A percentile compares a stretch with the other conserved stretches of the same genome.
These are phyloP conservation scores for Puccinia coronata DNA, from an alignment of 1,284 basidiomycete genomes.

Conservation along the genomic window DNA sequence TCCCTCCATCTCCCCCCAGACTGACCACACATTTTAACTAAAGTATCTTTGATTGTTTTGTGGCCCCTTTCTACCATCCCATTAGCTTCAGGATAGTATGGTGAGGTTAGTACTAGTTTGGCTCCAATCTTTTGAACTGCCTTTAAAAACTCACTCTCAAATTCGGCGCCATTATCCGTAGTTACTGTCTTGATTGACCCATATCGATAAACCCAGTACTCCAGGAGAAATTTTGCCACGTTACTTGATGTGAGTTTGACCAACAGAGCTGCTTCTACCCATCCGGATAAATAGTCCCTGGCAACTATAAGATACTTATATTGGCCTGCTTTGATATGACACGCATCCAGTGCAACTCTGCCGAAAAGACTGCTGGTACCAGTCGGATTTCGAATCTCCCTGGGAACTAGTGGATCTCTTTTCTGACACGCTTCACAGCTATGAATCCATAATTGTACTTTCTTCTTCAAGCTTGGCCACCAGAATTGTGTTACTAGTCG, in stretches of 20 bases:
- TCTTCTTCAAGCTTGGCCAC: constrained; percentile 26
- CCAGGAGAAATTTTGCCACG: background rate
- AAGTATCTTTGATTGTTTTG: background rate
- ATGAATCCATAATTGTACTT: background rate
- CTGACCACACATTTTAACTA: background rate
- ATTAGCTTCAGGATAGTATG: constrained; percentile 19
- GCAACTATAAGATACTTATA: constrained; percentile 39
- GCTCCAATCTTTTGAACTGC: background rate
- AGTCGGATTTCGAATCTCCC: background rate
- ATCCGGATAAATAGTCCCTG: constrained; percentile 43
- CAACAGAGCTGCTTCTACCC: constrained; percentile 26
- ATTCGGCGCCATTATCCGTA: background rate
- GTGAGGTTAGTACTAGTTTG: background rate
- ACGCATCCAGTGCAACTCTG: constrained; percentile 6
- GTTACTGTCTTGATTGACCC: background rate
- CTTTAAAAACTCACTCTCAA: background rate
- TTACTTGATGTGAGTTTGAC: background rate
- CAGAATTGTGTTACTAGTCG: background rate
- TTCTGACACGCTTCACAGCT: constrained; percentile 24
- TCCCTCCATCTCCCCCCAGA: constrained; percentile 5
- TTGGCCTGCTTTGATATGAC: constrained; percentile 29
- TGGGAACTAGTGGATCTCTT: background rate
- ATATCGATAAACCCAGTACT: background rate
- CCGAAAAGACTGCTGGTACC: background rate
- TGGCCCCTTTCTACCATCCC: constrained; percentile 26